phyloP scores from a whole-genome alignment of 1,284 basidiomycete genomes.

The Moesziomyces parantarcticus region DNA sequence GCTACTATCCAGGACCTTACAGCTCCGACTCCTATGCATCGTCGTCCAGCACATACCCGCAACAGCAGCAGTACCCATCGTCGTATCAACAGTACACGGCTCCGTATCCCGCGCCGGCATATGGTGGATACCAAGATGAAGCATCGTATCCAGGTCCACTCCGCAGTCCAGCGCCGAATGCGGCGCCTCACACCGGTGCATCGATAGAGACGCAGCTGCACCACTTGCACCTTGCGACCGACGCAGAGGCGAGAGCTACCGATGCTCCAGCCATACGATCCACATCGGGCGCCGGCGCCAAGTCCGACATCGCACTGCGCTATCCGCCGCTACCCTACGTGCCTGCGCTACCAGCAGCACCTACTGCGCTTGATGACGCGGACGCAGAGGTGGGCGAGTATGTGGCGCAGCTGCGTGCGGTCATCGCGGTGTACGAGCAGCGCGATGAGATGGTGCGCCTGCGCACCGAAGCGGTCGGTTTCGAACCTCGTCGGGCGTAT shows the following conservation, averaged over 20 bases:
- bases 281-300: not conserved
- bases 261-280: not conserved
- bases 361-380: slow-evolving; percentile 2
- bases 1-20: slow-evolving; percentile 18
- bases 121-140: not conserved
- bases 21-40: slow-evolving; percentile 11
- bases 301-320: slow-evolving; percentile 33
- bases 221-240: slow-evolving; percentile 7
- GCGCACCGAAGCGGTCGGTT: slow-evolving; percentile 50
- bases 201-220: slow-evolving; percentile 22
- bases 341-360: slow-evolving; percentile 15
- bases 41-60: slow-evolving; percentile 8
- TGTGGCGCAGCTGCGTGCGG: slow-evolving; percentile 11
- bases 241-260: slow-evolving; percentile 2
- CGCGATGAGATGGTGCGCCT: slow-evolving; percentile 44
- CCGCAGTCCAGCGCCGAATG: slow-evolving; percentile 24
- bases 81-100: slow-evolving; percentile 5
- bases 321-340: slow-evolving; percentile 31
- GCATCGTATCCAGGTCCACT: too few relatives aligned
- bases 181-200: slow-evolving; percentile 3
- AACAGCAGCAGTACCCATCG: slow-evolving; percentile 9
- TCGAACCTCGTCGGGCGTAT: slow-evolving; percentile 43
- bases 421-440: slow-evolving; percentile 23
- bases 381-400: slow-evolving; percentile 13
- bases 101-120: not conserved